phyloP scores from a whole-genome alignment of 805 yeast species.

The Ogataea minuta region DNA sequence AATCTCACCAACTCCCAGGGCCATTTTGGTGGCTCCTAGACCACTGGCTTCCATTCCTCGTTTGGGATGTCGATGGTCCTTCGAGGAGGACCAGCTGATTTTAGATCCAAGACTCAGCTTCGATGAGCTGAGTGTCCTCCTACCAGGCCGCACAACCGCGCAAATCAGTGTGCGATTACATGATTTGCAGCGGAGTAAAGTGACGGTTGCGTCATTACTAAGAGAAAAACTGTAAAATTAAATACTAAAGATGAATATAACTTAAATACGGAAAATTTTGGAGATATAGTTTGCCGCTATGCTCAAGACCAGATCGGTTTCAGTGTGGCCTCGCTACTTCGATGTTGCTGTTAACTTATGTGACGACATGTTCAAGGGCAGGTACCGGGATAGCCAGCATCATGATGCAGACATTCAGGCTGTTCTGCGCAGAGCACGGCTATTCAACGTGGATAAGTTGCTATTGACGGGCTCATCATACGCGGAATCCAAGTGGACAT shows the following conservation, averaged over 20 bases:
- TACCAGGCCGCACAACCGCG: conserved; percentile 71
- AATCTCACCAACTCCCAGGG: not conserved
- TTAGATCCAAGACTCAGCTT: conserved; percentile 60
- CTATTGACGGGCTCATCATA: conserved; percentile 83
- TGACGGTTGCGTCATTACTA: not conserved
- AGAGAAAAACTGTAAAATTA: too few relatives aligned
- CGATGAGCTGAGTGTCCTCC: conserved; percentile 68
- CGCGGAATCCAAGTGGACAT: conserved; percentile 60
- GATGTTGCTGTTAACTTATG: conserved; percentile 67
- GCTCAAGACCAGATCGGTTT: conserved; percentile 3
- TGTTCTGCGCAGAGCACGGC: conserved; percentile 65
- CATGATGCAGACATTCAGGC: conserved; percentile 66
- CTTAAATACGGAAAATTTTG: too few relatives aligned
- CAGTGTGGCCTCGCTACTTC: conserved; percentile 35
- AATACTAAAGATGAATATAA: too few relatives aligned
- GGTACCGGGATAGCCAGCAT: conserved; percentile 60
- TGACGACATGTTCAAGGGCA: conserved; percentile 84
- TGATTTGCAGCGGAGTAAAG: conserved; percentile 1
- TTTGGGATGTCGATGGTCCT: conserved; percentile 40
- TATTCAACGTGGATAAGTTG: conserved; percentile 63
- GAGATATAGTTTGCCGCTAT: not conserved
- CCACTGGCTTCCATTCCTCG: conserved; percentile 8
- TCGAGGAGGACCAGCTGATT: conserved; percentile 72
- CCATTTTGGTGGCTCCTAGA: not conserved
- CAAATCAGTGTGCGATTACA: conserved; percentile 35